These are phyloP conservation scores for Simplicillium aogashimaense DNA, from an alignment of 2,329 filamentous ascomycete species.

Conservation along the genomic window DNA sequence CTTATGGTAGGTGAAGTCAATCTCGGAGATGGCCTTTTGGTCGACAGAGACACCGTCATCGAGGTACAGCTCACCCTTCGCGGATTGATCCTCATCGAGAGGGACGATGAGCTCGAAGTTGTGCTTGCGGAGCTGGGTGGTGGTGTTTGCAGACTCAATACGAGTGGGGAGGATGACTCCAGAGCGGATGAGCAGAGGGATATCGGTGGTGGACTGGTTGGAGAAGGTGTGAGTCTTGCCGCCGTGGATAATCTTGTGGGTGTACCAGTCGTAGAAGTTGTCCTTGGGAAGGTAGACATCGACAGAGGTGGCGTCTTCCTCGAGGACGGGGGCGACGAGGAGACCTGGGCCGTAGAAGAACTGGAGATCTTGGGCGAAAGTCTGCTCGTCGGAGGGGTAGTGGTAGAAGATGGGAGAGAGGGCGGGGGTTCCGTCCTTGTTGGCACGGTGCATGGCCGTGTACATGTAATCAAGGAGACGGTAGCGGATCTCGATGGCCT, in stretches of 20 bases:
- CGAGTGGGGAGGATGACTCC: constrained; percentile 55
- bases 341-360: constrained; percentile 40
- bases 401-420: constrained; percentile 63
- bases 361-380: constrained; percentile 36
- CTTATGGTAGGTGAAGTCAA: constrained; percentile 49
- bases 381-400: constrained; percentile 44
- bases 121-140: constrained; percentile 49
- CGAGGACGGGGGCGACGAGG: constrained; percentile 37
- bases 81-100: constrained; percentile 49
- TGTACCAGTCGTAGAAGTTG: constrained; percentile 44
- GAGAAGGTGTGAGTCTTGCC: constrained; percentile 22
- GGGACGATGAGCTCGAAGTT: constrained; percentile 65
- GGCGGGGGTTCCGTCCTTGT: constrained; percentile 50
- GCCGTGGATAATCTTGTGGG: constrained; percentile 31
- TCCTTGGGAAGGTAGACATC: constrained; percentile 38
- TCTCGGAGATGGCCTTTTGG: constrained; percentile 42
- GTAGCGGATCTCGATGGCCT: constrained; percentile 65
- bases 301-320: constrained; percentile 31
- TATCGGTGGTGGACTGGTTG: constrained; percentile 31
- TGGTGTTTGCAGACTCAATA: constrained; percentile 48
- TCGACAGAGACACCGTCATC: constrained; percentile 65
- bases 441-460: constrained; percentile 56
- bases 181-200: constrained; percentile 59
- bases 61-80: constrained; percentile 60
- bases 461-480: constrained; percentile 75